phyloP scores from a whole-genome alignment of 1,139 yeast species.

The Geotrichum histeridarum region DNA sequence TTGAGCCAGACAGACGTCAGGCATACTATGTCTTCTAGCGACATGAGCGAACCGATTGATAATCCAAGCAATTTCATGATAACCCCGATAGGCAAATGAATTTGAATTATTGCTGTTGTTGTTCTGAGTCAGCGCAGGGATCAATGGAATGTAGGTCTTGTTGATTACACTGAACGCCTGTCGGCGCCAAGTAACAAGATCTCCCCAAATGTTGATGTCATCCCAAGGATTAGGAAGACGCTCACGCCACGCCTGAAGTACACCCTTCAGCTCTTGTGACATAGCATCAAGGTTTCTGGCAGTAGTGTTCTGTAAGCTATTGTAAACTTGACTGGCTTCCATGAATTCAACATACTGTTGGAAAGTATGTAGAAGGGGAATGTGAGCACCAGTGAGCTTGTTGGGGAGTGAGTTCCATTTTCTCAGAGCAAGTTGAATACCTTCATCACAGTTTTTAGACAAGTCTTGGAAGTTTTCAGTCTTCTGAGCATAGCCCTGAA shows the following conservation, averaged over 20 bases:
- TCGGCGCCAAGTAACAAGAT: slow-evolving; percentile 95
- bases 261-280: slow-evolving; percentile 90
- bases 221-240: slow-evolving; percentile 96
- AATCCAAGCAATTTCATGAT: slow-evolving; percentile 98
- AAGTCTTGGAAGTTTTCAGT: slow-evolving; percentile 73
- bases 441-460: slow-evolving; percentile 86
- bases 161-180: slow-evolving; percentile 97
- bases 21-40: slow-evolving; percentile 93
- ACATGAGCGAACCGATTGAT: slow-evolving; percentile 97
- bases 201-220: slow-evolving; percentile 96
- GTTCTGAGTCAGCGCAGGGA: slow-evolving; percentile 77
- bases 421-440: slow-evolving; percentile 84
- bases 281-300: slow-evolving; percentile 88
- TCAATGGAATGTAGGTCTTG: slow-evolving; percentile 87
- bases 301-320: slow-evolving; percentile 81
- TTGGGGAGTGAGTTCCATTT: slow-evolving; percentile 91
- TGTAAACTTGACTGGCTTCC: slow-evolving; percentile 95
- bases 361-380: slow-evolving; percentile 85
- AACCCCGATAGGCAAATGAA: slow-evolving; percentile 93
- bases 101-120: slow-evolving; percentile 61
- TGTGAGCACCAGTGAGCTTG: slow-evolving; percentile 77
- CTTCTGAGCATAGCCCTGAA: slow-evolving; percentile 91
- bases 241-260: slow-evolving; percentile 95
- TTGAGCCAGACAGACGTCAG: slow-evolving; percentile 92
- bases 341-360: slow-evolving; percentile 96